Evolutionary conservation across 169 alveolate genomes (phyloP), one percentile per base, ranked within the genome.

Genomic region (Plasmodium chabaudi): DNA sequence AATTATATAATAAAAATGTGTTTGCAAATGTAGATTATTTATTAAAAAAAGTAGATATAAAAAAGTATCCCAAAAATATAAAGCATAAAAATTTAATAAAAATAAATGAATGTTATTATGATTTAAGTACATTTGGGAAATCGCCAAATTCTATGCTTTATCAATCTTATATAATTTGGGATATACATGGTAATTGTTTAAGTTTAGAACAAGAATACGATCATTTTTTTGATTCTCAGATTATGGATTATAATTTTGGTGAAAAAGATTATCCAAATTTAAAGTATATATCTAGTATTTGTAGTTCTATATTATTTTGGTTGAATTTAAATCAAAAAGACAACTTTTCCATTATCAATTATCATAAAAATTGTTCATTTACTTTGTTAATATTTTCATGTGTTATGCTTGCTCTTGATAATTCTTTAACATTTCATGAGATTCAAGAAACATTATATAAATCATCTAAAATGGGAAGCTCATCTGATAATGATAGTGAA

Each of bases 91-190:
- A 87, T 87, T 64, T 75, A 71, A 74, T 75, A 61, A 74, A 72
- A 63, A 79, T 94, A 13, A 93, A 93, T 46, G 91, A 88, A 63
- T 87, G 73, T 51, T 87, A 89, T 59, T 94, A 94, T 71, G 93
- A 92, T 87, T 47, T 94, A 27, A 92, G 89, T 46, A 93, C 93
- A 51, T 92, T 77, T 57, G 94, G 94, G n/a, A 67, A 82, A 55
- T 67, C 93, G 1, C 87, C 88, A 13, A 87, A 72, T 46, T 44
- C 92, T 64, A 84, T 90, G 27, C 70, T 89, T 77, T 90, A 94
- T 86, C 96, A 94, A 86, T 90, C 93, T 56, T 94, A 86, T 55
- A 94, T 91, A 53, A 72, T 94, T 49, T 90, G 88, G 87, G 96
- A 94, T 64, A 65, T 94, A 13, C 92, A 91, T 39, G 86, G 82